These are phyloP conservation scores for Boletus reticulatus DNA, from an alignment of 768 basidiomycete genomes.

Conservation along the genomic window DNA sequence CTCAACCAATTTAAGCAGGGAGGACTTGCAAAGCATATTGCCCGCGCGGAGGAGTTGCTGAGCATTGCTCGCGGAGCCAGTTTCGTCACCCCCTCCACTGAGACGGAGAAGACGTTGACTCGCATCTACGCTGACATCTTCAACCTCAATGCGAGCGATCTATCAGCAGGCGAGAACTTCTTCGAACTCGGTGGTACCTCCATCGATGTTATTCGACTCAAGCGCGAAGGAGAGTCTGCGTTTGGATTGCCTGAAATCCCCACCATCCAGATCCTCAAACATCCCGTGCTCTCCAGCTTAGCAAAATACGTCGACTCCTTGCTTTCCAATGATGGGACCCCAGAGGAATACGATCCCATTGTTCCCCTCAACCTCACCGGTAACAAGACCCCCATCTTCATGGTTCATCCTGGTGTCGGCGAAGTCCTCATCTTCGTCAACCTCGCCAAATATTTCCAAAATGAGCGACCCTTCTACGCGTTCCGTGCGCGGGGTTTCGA, in stretches of 20 bases:
- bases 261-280: conserved; percentile 40
- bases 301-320: conserved; percentile 32
- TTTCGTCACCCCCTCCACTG: conserved; percentile 20
- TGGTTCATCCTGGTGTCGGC: conserved; percentile 44
- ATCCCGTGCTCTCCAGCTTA: conserved; percentile 29
- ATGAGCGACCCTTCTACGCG: conserved; percentile 44
- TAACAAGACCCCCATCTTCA: conserved; percentile 41
- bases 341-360: conserved; percentile 39
- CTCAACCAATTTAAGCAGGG: conserved; percentile 36
- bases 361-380: conserved; percentile 39
- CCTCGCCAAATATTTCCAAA: conserved; percentile 38
- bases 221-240: conserved; percentile 26
- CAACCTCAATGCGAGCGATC: conserved; percentile 16
- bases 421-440: conserved; percentile 42
- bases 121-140: conserved; percentile 34
- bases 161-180: conserved; percentile 34
- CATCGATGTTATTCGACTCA: conserved; percentile 35
- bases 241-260: conserved; percentile 34
- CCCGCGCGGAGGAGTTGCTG: conserved; percentile 27
- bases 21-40: conserved; percentile 29
- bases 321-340: conserved; percentile 14
- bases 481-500: conserved; percentile 46
- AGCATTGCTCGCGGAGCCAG: conserved; percentile 20
- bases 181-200: conserved; percentile 45
- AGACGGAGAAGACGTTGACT: conserved; percentile 30